Evolutionary conservation across 768 basidiomycete genomes (phyloP), one percentile per base, ranked within the genome.

Genomic region (Roridomyces roridus): DNA sequence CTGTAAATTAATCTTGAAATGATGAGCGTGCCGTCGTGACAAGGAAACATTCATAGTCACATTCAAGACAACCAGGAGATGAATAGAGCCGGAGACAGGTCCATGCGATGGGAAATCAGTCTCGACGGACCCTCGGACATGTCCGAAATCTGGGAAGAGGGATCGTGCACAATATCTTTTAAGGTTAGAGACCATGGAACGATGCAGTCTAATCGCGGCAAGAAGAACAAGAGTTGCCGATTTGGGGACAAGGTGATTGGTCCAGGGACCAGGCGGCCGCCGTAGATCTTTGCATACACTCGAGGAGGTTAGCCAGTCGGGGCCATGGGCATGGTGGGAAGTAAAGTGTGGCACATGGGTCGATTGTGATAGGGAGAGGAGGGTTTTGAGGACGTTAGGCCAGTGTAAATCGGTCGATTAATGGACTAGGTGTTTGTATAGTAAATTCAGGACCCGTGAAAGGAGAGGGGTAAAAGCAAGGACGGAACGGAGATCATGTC

Each of bases 71-170:
- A 23, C n/a, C 28, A 8, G 23, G 45, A 55, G 34, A 55, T 49
- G 54, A 55, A 55, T 55, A 55, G 41, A 55, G 23, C 54, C 54
- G 46, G n/a, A n/a, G n/a, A n/a, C n/a, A n/a, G n/a, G n/a, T n/a
- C n/a, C n/a, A n/a, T n/a, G n/a, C n/a, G n/a, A n/a, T n/a, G n/a
- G n/a, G n/a, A n/a, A n/a, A n/a, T n/a, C n/a, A n/a, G n/a, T n/a
- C n/a, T n/a, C n/a, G n/a, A n/a, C n/a, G n/a, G n/a, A n/a, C n/a
- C n/a, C n/a, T n/a, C n/a, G n/a, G n/a, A n/a, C n/a, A n/a, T n/a
- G n/a, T n/a, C n/a, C n/a, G 17, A 35, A 35, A 35, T 35, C 10
- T 35, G 34, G 17, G 18, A 37, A 2, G 18, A 50, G 25, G 21
- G 28, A 41, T 41, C 20, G 43, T 26, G 2, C 46, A 34, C 31